Evolutionary conservation across 768 basidiomycete species (phyloP).

Genomic region (Tylopilus cervinicoccineus): DNA sequence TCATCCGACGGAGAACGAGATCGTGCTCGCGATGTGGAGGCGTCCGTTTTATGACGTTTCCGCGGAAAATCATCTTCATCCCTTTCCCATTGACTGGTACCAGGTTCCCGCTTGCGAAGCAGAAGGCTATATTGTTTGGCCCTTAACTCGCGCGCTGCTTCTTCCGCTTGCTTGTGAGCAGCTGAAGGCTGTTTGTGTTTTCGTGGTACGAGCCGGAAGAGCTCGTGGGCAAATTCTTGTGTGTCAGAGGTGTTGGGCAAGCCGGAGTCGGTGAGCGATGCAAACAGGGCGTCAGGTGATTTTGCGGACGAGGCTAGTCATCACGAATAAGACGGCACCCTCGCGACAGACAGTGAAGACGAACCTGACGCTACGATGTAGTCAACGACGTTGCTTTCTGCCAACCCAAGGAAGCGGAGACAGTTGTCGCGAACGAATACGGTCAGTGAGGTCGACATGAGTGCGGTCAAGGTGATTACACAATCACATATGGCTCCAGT

Average conservation of each 20-base stretch:
- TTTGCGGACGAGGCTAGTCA: constrained; percentile 71
- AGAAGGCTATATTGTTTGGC: constrained; percentile 77
- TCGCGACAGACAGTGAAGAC: constrained; percentile 9
- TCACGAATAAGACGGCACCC: neutral
- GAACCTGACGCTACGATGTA: constrained; percentile 84
- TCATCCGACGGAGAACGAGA: constrained; percentile 30
- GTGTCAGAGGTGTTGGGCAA: constrained; percentile 79
- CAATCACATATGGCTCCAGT: neutral
- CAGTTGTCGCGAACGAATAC: constrained; percentile 78
- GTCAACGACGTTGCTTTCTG: constrained; percentile 80
- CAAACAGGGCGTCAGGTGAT: constrained; percentile 72
- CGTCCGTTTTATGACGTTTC: constrained; percentile 59
- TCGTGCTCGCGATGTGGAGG: constrained; percentile 18
- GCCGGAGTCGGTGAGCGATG: constrained; percentile 70
- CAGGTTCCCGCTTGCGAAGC: constrained; percentile 75
- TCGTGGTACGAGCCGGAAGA: constrained; percentile 74
- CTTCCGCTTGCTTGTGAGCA: constrained; percentile 36
- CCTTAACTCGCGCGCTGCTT: constrained; percentile 35
- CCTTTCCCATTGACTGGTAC: constrained; percentile 84
- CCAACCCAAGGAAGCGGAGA: constrained; percentile 78
- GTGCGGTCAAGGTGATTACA: neutral
- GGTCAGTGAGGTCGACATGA: constrained; percentile 58
- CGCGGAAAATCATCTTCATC: constrained; percentile 79
- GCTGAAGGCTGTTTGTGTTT: constrained; percentile 57
- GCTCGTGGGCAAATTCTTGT: constrained; percentile 73